Evolutionary conservation across 345 rosid species (phyloP), one percentile per base, ranked within the genome.

Genomic region (Corymbia maculata): DNA sequence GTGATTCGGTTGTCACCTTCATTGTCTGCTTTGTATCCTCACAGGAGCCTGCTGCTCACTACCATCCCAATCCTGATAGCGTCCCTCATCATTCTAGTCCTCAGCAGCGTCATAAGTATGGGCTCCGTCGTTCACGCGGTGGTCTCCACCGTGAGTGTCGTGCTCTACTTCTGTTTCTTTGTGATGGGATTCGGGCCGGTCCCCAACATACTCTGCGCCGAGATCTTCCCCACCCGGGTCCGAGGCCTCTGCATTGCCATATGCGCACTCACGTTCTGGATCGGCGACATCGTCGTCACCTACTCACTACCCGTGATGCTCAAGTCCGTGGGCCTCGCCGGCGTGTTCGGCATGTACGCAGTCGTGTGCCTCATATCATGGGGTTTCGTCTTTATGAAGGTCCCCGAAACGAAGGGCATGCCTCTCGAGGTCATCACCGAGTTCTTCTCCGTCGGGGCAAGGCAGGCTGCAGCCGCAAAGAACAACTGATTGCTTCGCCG

Each of bases 351-450:
- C 7, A 61, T 93, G 87, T 93, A 87, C 3, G 90, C 92, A 0
- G 42, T 91, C 50, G 91, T 85, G 7, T 93, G 94, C 90, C 32
- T 88, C 28, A 82, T 91, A 2, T 89, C 94, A 1, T 91, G 92
- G 94, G 85, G 88, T 22, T 93, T 91, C n/a, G 93, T 92, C 70
- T 92, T 88, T 90, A 68, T 91, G 45, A 92, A 91, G 52, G 94
- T 93, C 79, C 94, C 94, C 1, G 94, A 92, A 92, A 92, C 94
- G 19, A 93, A 93, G 82, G 94, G 93, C 53, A 93, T 93, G 94
- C 94, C 94, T 51, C 90, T 93, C 2, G 94, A 93, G 88, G 92
- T 93, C 24, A 93, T 93, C 32, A 90, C 92, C 9, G 93, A 93
- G 75, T 93, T 93, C 94, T 93, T 93, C 84, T 88, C 93, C 28